These are phyloP conservation scores for Teratosphaeria zuluensis DNA, from an alignment of 2,329 filamentous ascomycete genomes.

Conservation along the genomic window DNA sequence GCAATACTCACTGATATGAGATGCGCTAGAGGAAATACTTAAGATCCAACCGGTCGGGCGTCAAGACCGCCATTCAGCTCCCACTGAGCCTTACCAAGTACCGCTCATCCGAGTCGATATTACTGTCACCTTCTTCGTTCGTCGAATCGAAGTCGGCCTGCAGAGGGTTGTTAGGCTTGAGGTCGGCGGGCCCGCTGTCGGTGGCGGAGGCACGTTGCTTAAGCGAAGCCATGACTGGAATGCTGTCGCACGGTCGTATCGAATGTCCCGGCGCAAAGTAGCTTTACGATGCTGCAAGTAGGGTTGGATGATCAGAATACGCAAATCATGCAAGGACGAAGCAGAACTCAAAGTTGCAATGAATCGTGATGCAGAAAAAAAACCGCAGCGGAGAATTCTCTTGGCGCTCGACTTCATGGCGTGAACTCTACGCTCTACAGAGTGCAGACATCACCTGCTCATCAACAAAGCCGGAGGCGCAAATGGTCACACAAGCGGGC, in stretches of 20 bases:
- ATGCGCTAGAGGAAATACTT: conserved; percentile 12
- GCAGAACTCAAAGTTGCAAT: not conserved
- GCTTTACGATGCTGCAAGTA: not conserved
- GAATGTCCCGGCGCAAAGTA: not conserved
- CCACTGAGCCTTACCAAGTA: conserved; percentile 26
- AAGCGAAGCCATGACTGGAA: not conserved
- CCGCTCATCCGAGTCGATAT: conserved; percentile 27
- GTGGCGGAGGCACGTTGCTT: not conserved
- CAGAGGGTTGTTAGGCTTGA: conserved; percentile 22
- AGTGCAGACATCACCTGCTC: too few species aligned
- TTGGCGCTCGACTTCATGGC: not conserved
- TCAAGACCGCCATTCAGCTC: conserved; percentile 9
- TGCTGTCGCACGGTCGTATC: not conserved
- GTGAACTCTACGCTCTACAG: not conserved
- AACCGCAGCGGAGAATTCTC: too few species aligned
- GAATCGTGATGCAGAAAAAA: not conserved
- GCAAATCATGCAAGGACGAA: not conserved
- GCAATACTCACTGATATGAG: conserved; percentile 23
- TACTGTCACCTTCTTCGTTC: conserved; percentile 16
- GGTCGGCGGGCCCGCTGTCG: conserved; percentile 1
- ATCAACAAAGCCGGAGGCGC: too few species aligned
- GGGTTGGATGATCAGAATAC: not conserved
- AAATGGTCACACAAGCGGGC: too few species aligned
- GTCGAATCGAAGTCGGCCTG: conserved; percentile 22
- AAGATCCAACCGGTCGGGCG: conserved; percentile 1